These are phyloP conservation scores for Sporobolomyces phaffii DNA, from an alignment of 768 basidiomycete genomes.

Conservation along the genomic window DNA sequence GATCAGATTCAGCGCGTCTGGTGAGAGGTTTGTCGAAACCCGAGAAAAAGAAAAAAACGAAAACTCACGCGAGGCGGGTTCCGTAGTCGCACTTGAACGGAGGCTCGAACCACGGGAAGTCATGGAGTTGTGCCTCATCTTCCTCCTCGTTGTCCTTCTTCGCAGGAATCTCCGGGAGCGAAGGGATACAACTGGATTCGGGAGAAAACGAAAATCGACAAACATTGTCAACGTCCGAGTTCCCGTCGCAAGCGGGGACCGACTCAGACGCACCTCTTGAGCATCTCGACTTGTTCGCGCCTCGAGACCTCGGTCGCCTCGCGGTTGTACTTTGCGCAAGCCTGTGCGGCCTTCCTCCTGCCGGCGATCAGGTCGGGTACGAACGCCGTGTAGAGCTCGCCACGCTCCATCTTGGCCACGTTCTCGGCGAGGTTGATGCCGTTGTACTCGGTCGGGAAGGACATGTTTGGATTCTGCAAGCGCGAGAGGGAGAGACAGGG, in stretches of 20 bases:
- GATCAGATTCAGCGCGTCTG: no score
- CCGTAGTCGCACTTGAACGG: slow-evolving; percentile 33
- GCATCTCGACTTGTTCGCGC: slow-evolving; percentile 30
- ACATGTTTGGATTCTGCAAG: neutral
- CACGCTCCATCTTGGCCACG: neutral
- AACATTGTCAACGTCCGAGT: neutral
- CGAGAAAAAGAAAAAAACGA: no score
- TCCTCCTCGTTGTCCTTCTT: slow-evolving; percentile 3
- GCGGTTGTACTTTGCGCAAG: slow-evolving; percentile 23
- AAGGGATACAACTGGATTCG: slow-evolving; percentile 1
- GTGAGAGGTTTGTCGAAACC: no score
- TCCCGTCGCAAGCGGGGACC: no score
- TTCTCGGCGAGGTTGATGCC: slow-evolving; percentile 24
- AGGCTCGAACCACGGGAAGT: slow-evolving; percentile 25
- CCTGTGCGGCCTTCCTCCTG: neutral
- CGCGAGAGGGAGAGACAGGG: no score
- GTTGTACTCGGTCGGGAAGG: neutral
- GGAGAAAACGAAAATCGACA: neutral
- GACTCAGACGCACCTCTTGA: neutral
- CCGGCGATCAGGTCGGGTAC: slow-evolving; percentile 22
- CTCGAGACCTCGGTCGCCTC: slow-evolving; percentile 1
- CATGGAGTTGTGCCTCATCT: slow-evolving; percentile 23
- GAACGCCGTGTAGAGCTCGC: slow-evolving; percentile 34
- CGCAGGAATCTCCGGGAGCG: slow-evolving; percentile 11
- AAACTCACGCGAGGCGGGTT: slow-evolving; percentile 1